Percentiles rank a stretch among this genome's conserved stretches.
phyloP scores from a whole-genome alignment of 2,329 filamentous ascomycete species.

The Sclerotiophoma versabilis region DNA sequence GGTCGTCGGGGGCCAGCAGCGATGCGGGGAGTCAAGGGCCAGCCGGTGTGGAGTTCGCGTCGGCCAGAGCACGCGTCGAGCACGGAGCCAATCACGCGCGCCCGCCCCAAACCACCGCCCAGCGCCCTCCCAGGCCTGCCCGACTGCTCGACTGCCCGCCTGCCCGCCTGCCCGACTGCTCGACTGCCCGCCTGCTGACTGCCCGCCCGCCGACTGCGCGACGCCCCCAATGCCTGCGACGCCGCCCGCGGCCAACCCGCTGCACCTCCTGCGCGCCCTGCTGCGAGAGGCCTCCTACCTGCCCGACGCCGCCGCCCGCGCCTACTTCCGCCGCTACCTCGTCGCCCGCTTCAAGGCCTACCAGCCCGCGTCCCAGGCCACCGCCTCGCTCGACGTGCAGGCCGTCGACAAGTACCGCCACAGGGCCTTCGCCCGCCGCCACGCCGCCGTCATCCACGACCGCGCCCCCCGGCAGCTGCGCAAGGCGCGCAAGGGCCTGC shows the following conservation, averaged over 20 bases:
- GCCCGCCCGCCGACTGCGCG: too few species aligned
- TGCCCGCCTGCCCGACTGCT: too few species aligned
- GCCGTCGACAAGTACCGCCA: slow-evolving; percentile 31
- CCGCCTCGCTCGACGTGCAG: slow-evolving; percentile 18
- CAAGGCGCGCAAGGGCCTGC: slow-evolving; percentile 47
- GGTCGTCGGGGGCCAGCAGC: too few species aligned
- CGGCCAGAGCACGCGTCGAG: too few species aligned
- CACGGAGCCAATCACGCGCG: slow-evolving; percentile 28
- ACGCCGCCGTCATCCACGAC: slow-evolving; percentile 29
- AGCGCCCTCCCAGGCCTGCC: neutral
- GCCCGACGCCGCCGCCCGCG: slow-evolving; percentile 62
- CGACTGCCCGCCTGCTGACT: too few species aligned
- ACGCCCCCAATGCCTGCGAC: neutral
- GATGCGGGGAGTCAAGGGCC: too few species aligned
- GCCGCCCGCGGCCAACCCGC: slow-evolving; percentile 24
- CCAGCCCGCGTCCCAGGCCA: slow-evolving; percentile 39
- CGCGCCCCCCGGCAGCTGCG: slow-evolving; percentile 31
- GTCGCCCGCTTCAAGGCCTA: slow-evolving; percentile 58
- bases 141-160: neutral
- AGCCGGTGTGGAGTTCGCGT: too few species aligned
- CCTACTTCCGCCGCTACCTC: slow-evolving; percentile 59
- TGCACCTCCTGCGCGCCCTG: slow-evolving; percentile 62
- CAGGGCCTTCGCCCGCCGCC: slow-evolving; percentile 30
- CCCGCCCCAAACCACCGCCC: neutral
- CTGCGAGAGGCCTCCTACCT: slow-evolving; percentile 68